Evolutionary conservation across 805 yeast genomes (phyloP).

Genomic region (Pichia nanzhaoensis): DNA sequence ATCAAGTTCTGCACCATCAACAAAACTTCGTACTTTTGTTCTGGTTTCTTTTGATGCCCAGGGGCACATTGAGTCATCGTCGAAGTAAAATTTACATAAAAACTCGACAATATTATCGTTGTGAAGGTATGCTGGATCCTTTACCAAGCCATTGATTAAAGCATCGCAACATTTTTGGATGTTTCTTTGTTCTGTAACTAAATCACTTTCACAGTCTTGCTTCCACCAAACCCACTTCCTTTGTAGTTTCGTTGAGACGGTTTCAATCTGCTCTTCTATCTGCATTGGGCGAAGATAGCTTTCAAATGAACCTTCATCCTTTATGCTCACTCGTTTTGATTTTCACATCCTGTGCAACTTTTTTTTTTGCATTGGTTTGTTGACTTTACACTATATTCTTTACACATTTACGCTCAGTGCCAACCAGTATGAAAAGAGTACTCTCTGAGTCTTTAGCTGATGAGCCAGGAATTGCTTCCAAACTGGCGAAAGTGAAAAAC

Average conservation of each 20-base stretch:
- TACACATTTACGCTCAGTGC: too few species aligned
- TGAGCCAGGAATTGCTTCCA: constrained; percentile 12
- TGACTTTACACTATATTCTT: too few species aligned
- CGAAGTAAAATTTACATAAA: background rate
- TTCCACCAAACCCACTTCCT: constrained; percentile 13
- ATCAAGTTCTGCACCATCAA: background rate
- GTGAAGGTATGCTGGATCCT: too few species aligned
- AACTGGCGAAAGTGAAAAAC: constrained; percentile 14
- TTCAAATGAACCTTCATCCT: too few species aligned
- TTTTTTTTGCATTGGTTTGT: background rate
- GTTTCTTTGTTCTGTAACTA: background rate
- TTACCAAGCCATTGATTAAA: background rate
- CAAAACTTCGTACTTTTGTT: background rate
- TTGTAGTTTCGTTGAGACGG: background rate
- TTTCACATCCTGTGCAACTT: too few species aligned
- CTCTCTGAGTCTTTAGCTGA: background rate
- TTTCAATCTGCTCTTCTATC: too few species aligned
- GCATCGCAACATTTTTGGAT: background rate
- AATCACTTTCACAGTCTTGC: background rate
- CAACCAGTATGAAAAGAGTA: background rate
- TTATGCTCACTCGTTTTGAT: too few species aligned
- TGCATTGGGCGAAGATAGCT: too few species aligned
- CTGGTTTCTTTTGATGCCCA: background rate
- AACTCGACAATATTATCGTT: background rate
- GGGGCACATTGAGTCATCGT: background rate